Percentiles rank a stretch among this genome's conserved stretches.
Evolutionary conservation across 257 asterid species (phyloP).

Genomic region (Gentiana dahurica): DNA sequence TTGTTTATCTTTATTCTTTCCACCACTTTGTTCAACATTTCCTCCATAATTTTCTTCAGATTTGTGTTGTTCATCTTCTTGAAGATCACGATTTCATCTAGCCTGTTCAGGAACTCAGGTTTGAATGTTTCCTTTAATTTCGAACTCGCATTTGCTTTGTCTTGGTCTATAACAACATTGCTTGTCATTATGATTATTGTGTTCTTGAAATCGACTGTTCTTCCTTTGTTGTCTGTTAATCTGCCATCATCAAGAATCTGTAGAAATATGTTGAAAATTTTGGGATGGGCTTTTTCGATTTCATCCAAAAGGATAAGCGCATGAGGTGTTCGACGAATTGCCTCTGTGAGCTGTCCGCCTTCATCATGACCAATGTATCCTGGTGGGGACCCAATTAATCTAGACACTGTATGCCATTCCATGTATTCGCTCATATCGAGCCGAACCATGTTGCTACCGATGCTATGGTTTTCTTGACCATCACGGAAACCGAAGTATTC

Average conservation of each 20-base stretch:
- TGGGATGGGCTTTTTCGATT: constrained; percentile 78
- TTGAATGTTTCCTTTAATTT: constrained; percentile 64
- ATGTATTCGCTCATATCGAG: constrained; percentile 93
- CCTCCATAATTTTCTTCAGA: constrained; percentile 72
- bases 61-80: constrained; percentile 60
- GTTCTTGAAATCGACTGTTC: constrained; percentile 76
- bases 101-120: constrained; percentile 74
- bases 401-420: constrained; percentile 82
- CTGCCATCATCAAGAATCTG: constrained; percentile 85
- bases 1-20: constrained; percentile 50
- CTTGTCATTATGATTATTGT: constrained; percentile 81
- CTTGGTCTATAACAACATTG: constrained; percentile 59
- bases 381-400: constrained; percentile 81
- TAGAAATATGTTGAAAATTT: constrained; percentile 74
- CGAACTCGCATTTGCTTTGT: constrained; percentile 49
- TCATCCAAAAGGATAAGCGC: constrained; percentile 71
- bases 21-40: constrained; percentile 59
- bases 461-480: too few relatives aligned
- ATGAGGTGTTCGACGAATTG: constrained; percentile 68
- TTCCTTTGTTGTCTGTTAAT: constrained; percentile 76
- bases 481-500: constrained; percentile 58
- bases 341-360: constrained; percentile 84
- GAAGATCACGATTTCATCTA: constrained; percentile 76
- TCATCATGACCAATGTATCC: constrained; percentile 75
- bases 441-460: constrained; percentile 71